These are phyloP conservation scores for Epichloe sylvatica DNA, from an alignment of 2,329 filamentous ascomycete genomes.

Conservation along the genomic window DNA sequence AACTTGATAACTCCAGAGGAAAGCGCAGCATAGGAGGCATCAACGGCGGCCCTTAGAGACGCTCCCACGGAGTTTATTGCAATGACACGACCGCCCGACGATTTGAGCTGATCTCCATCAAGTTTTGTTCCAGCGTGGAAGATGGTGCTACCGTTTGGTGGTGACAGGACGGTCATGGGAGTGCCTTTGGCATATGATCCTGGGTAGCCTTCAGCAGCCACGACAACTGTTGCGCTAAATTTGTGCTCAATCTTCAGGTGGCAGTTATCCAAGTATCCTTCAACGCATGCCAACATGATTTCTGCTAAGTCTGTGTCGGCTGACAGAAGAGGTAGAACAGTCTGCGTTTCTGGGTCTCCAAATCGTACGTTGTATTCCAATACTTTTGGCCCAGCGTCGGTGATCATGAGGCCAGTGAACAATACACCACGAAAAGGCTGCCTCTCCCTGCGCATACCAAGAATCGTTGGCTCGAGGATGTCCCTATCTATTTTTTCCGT, in stretches of 20 bases:
- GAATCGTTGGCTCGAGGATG: slow-evolving; percentile 78
- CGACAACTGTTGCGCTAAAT: slow-evolving; percentile 84
- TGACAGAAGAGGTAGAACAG: slow-evolving; percentile 63
- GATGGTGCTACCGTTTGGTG: slow-evolving; percentile 43
- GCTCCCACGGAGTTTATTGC: slow-evolving; percentile 66
- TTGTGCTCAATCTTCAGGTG: slow-evolving; percentile 51
- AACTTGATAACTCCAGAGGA: slow-evolving; percentile 56
- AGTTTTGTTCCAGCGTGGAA: slow-evolving; percentile 87
- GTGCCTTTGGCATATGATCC: slow-evolving; percentile 71
- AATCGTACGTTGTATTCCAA: slow-evolving; percentile 91
- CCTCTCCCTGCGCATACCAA: slow-evolving; percentile 73
- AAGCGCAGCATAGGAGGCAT: slow-evolving; percentile 76
- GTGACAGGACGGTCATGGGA: slow-evolving; percentile 35
- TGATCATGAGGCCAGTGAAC: slow-evolving; percentile 92
- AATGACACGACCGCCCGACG: slow-evolving; percentile 81
- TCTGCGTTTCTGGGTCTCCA: slow-evolving; percentile 85
- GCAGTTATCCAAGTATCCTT: slow-evolving; percentile 58
- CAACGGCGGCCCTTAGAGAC: slow-evolving; percentile 68
- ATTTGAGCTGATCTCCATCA: slow-evolving; percentile 49
- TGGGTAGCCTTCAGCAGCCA: slow-evolving; percentile 84
- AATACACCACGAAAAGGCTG: slow-evolving; percentile 60
- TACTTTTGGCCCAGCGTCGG: slow-evolving; percentile 62
- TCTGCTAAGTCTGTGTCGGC: slow-evolving; percentile 72
- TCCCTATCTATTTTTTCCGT: slow-evolving; percentile 63
- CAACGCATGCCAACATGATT: slow-evolving; percentile 74